phyloP scores from a whole-genome alignment of 1,139 yeast genomes.

The Suhomyces panamericanus region DNA sequence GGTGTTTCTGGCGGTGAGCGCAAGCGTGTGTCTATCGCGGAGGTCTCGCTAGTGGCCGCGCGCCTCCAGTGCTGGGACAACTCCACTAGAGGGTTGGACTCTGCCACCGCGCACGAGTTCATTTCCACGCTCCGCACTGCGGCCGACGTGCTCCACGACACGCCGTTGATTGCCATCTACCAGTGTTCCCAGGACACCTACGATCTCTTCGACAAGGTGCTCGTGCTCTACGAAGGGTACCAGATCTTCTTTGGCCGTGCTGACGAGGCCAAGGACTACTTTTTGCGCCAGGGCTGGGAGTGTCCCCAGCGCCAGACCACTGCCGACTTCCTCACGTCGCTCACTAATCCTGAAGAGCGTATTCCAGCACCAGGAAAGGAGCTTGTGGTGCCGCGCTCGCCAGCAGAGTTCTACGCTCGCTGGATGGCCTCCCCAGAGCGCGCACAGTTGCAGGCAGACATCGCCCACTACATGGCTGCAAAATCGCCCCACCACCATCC shows the following conservation, averaged over 20 bases:
- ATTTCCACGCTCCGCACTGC: slow-evolving; percentile 28
- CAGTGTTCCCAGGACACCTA: slow-evolving; percentile 32
- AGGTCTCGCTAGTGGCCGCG: slow-evolving; percentile 22
- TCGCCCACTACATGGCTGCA: slow-evolving; percentile 32
- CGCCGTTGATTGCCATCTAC: slow-evolving; percentile 29
- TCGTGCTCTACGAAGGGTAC: slow-evolving; percentile 28
- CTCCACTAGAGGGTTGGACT: slow-evolving; percentile 27
- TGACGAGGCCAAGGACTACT: slow-evolving; percentile 23
- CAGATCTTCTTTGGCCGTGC: slow-evolving; percentile 27
- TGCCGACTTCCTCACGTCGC: slow-evolving; percentile 57
- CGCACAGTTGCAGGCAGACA: slow-evolving; percentile 27
- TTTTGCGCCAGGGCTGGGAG: slow-evolving; percentile 26
- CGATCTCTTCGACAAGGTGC: slow-evolving; percentile 27
- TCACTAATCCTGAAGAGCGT: slow-evolving; percentile 58
- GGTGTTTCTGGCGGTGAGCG: slow-evolving; percentile 30
- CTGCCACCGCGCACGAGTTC: slow-evolving; percentile 28
- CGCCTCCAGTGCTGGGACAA: slow-evolving; percentile 28
- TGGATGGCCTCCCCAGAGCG: slow-evolving; percentile 66
- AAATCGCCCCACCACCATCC: slow-evolving; percentile 21
- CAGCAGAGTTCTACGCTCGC: slow-evolving; percentile 63
- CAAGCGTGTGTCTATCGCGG: slow-evolving; percentile 27
- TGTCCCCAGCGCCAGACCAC: slow-evolving; percentile 59
- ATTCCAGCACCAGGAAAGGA: slow-evolving; percentile 51
- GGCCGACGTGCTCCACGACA: slow-evolving; percentile 22
- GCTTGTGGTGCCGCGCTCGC: slow-evolving; percentile 62